Evolutionary conservation across 2,329 filamentous ascomycete species (phyloP), one percentile per base, ranked within the genome.

Genomic region (Blumeria hordei): DNA sequence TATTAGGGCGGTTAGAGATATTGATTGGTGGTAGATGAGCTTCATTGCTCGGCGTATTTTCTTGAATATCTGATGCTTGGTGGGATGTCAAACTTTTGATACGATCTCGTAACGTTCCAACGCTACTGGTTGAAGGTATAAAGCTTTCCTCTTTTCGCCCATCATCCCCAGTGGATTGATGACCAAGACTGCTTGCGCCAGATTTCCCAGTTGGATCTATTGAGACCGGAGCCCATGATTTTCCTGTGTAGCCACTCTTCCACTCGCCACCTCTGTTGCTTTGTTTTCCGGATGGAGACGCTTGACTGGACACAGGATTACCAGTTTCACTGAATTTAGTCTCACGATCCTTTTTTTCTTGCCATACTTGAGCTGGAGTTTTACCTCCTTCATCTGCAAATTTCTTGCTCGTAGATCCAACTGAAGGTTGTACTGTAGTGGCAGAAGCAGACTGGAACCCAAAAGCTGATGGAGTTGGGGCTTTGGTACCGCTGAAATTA

Each of bases 301-400:
- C 64, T 54, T 69, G 57, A 50, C 67, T 64, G 45, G 75, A 65
- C 18, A 71, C 67, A 53, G 72, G 67, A 33, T 71, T 69, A 53
- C 74, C 70, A 53, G 66, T 70, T 43, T 71, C 71, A 49, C 76
- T 81, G 28, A 67, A 60, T 21, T 76, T 79, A 56, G 81, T 75
- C 66, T 92, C 80, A 58, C 80, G 81, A 39, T 85, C 90, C 72
- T 96, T 96, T 72, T 88, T 94, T 72, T 98, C 92, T 0, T 90
- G 90, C 92, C 92, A 98, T 37, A 94, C 71, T 68, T 98, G 92
- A 34, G 92, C 88, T 6, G 92, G 92, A 5, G 92, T 96, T 73
- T 96, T 98, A 58, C 92, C 92, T 59, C 85, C 88, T 67, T 93
- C 74, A 61, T 95, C 88, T 14, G 92, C 92, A 71, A 96, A 98